Evolutionary conservation across 345 rosid genomes (phyloP), one percentile per base, ranked within the genome.

Genomic region (Corchorus olitorius): DNA sequence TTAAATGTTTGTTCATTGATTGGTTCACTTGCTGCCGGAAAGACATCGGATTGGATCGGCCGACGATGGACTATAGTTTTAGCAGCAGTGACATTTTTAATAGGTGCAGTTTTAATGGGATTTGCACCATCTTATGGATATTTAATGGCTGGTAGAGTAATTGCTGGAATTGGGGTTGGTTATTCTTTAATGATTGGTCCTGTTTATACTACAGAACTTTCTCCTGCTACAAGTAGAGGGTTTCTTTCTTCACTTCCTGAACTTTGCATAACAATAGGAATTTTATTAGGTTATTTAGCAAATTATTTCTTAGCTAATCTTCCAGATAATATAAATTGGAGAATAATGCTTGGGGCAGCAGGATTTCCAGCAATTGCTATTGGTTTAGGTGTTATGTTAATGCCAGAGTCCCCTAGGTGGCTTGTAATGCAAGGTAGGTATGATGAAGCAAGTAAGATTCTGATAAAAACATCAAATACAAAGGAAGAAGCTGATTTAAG

Each of bases 321-420:
- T 43, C 84, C 89, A 0, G 73, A 17, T 5, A 14, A 75, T 16
- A 15, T 87, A 14, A 89, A 85, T 73, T 89, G 89, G 89, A 83
- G 86, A 72, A 2, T 84, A 19, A 87, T 89, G 93, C 81, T 91
- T 1, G 91, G 90, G 13, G 17, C 89, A 8, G 91, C 91, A 0
- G 86, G 85, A 5, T 9, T 86, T 2, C 95, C 88, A 0, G 83
- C 84, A 3, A 3, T 77, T 10, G 8, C 80, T 43, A 75, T 89
- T 13, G 83, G 86, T 6, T 4, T 79, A 0, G 88, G 87, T 0
- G 81, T 86, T 46, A 13, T 80, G 10, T 64, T 73, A 20, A 88
- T 83, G 89, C 93, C 87, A 0, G 89, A 89, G 71, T 89, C 91
- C 8, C 91, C 97, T 14, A 72, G 85, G 0, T 88, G 97, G 97